phyloP scores from a whole-genome alignment of 768 basidiomycete species.

The Lactarius quietus region DNA sequence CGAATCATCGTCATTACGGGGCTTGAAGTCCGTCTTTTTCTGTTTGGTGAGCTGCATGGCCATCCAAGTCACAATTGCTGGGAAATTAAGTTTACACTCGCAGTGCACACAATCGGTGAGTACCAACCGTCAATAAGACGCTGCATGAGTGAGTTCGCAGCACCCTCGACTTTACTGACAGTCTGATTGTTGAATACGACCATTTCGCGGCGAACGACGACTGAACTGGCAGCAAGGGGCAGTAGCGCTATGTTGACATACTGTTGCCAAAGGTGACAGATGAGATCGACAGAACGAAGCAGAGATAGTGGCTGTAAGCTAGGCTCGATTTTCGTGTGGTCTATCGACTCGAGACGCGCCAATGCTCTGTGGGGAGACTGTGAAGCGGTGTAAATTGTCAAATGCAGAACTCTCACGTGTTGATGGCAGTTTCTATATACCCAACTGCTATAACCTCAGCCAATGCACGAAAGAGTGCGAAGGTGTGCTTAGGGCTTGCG shows the following conservation, averaged over 20 bases:
- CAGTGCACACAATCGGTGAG: background rate
- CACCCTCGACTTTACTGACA: constrained; percentile 79
- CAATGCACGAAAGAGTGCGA: constrained; percentile 76
- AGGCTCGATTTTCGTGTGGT: constrained; percentile 72
- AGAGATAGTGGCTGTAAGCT: constrained; percentile 63
- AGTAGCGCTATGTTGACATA: constrained; percentile 89
- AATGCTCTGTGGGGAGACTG: constrained; percentile 49
- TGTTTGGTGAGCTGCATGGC: constrained; percentile 79
- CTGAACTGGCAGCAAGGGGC: constrained; percentile 80
- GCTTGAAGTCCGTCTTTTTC: constrained; percentile 96
- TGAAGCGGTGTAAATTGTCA: background rate
- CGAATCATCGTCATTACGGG: constrained; percentile 90
- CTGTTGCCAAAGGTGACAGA: constrained; percentile 96
- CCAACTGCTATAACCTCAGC: constrained; percentile 78
- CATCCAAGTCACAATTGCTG: constrained; percentile 75
- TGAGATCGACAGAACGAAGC: constrained; percentile 72
- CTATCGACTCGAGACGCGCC: constrained; percentile 65
- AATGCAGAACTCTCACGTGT: constrained; percentile 61
- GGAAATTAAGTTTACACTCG: background rate
- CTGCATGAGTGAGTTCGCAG: constrained; percentile 75
- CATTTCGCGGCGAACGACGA: constrained; percentile 91
- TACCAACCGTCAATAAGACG: constrained; percentile 74
- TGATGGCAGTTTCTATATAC: constrained; percentile 88
- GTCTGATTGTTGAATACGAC: constrained; percentile 86
- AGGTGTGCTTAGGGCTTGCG: constrained; percentile 81